Conservation (phyloP, 2,329 filamentous ascomycete genomes). For the Trichoderma sp. region DNA sequence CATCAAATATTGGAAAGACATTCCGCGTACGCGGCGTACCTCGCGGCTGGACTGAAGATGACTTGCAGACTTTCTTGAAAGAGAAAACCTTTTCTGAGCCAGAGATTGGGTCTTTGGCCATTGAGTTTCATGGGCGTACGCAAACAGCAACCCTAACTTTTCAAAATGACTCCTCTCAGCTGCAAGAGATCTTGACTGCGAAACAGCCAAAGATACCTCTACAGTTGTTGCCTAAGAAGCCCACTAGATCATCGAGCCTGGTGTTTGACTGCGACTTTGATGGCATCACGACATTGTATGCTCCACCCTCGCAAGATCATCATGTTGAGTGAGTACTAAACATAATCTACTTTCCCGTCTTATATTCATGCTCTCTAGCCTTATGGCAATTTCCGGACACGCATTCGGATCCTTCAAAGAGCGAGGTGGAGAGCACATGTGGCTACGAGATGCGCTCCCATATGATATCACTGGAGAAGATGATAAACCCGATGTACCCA, state of each 20-base stretch:
- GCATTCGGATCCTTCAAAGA: constrained; percentile 7
- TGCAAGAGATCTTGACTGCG: not conserved
- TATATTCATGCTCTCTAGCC: not conserved
- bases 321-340: not conserved
- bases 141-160: not conserved
- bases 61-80: not conserved
- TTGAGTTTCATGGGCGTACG: not conserved
- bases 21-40: constrained; percentile 1
- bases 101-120: not conserved
- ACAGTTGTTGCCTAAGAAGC: no score
- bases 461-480: not conserved
- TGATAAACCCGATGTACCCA: no score
- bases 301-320: not conserved
- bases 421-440: not conserved
- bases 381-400: constrained; percentile 2
- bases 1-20: not conserved
- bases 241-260: not conserved
- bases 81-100: not conserved
- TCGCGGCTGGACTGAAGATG: not conserved
- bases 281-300: not conserved
- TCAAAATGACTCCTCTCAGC: not conserved
- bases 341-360: no score
- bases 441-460: not conserved
- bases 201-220: not conserved
- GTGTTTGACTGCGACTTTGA: not conserved